A percentile compares a stretch with the other conserved stretches of the same genome.
phyloP scores from a whole-genome alignment of 73 alveolate genomes.

The Stentor roeselii region DNA sequence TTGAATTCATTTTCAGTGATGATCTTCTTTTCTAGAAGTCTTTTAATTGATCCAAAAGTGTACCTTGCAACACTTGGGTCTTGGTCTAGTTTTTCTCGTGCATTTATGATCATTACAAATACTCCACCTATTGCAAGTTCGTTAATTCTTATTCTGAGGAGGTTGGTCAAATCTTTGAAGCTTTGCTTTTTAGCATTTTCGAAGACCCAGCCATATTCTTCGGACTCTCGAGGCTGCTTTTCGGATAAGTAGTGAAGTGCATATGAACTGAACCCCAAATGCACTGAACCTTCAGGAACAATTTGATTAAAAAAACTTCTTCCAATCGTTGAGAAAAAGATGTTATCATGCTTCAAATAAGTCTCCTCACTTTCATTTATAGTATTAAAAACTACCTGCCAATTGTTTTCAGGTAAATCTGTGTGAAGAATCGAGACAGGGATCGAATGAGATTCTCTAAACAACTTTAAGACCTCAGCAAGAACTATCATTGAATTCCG shows the following conservation, averaged over 20 bases:
- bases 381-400: background rate
- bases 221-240: background rate
- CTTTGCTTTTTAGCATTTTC: background rate
- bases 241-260: background rate
- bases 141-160: background rate
- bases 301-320: background rate
- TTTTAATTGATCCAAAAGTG: background rate
- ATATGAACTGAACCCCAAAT: background rate
- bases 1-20: background rate
- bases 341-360: background rate
- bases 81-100: background rate
- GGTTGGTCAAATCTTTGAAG: background rate
- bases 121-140: background rate
- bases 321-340: slow-evolving; percentile 2
- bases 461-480: background rate
- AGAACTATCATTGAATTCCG: background rate
- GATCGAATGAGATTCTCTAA: background rate
- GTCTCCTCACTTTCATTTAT: background rate
- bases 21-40: background rate
- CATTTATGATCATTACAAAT: background rate
- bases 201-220: background rate
- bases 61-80: background rate
- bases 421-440: background rate
- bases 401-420: slow-evolving; percentile 22
- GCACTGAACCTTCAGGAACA: background rate